Evolutionary conservation across 257 asterid genomes (phyloP), one percentile per base, ranked within the genome.

Genomic region (Echites panduratus): DNA sequence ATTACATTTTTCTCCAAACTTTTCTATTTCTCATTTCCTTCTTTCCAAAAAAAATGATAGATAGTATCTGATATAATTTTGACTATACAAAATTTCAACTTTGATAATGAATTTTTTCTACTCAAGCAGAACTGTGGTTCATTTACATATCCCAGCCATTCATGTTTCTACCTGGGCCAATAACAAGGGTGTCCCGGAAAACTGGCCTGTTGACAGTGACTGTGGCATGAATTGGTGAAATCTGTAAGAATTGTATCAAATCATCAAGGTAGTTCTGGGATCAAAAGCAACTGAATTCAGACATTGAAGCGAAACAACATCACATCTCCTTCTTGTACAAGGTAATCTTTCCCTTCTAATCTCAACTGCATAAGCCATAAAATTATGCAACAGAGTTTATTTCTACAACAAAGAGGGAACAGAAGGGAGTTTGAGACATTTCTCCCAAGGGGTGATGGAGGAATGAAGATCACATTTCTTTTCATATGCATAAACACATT

Each of bases 301-400:
- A 95, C 99, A 61, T 95, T 95, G 79, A 94, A 95, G 74, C 98
- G 84, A 66, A 94, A 94, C 74, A 94, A 86, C 98, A 94, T 87
- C 66, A 94, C 92, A 26, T 94, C 99, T 68, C 99, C 99, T 88
- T 94, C 99, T 87, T 83, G 84, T 61, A 94, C 99, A 53, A 90
- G 73, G 57, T 94, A 94, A 35, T 94, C 99, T 85, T 91, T 94
- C 40, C 99, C 99, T 79, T 94, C 99, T 53, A 88, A 87, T 80
- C 96, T 90, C 87, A 95, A 84, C 99, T 95, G 97, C 91, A 85
- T 17, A 43, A 68, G 53, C 12, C 48, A 52, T 27, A 75, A 59
- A 47, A 22, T 13, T 24, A 6, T 32, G 16, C 35, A 61, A 17
- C 45, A 41, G 9, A 62, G 19, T 19, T 58, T 17, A 19, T 41